phyloP scores from a whole-genome alignment of 306 rosid species.

The Cucurbita moschata region DNA sequence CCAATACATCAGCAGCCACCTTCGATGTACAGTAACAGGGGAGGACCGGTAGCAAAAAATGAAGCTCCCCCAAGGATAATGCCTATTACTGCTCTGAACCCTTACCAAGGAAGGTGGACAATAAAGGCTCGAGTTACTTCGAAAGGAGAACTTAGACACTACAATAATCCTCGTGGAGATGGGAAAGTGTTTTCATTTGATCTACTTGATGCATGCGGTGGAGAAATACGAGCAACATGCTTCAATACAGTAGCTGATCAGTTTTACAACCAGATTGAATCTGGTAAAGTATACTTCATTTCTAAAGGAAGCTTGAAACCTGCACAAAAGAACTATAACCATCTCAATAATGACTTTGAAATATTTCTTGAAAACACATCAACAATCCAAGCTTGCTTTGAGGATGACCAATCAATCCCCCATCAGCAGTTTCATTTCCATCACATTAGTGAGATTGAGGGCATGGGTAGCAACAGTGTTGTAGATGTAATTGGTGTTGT shows the following conservation, averaged over 20 bases:
- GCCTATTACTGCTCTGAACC: constrained; percentile 70
- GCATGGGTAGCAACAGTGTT: constrained; percentile 43
- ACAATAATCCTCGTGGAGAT: constrained; percentile 60
- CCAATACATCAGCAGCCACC: constrained; percentile 47
- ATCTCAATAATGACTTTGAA: constrained; percentile 59
- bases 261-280: constrained; percentile 55
- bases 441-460: constrained; percentile 45
- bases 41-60: constrained; percentile 58
- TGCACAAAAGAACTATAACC: constrained; percentile 60
- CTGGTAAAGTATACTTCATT: constrained; percentile 54
- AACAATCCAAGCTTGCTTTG: constrained; percentile 43
- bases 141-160: constrained; percentile 62
- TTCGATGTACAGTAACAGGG: constrained; percentile 53
- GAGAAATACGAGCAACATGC: constrained; percentile 84
- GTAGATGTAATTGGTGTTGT: constrained; percentile 75
- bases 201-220: constrained; percentile 66
- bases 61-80: constrained; percentile 66
- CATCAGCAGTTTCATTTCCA: constrained; percentile 48
- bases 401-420: constrained; percentile 62
- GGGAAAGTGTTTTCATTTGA: constrained; percentile 92
- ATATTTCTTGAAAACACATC: constrained; percentile 49
- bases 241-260: constrained; percentile 75
- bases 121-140: constrained; percentile 85
- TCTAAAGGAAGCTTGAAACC: constrained; percentile 63
- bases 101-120: constrained; percentile 64